Percentiles rank a stretch among this genome's conserved stretches.
phyloP scores from a whole-genome alignment of 331 rosid species.

The Dryas integrifolia region DNA sequence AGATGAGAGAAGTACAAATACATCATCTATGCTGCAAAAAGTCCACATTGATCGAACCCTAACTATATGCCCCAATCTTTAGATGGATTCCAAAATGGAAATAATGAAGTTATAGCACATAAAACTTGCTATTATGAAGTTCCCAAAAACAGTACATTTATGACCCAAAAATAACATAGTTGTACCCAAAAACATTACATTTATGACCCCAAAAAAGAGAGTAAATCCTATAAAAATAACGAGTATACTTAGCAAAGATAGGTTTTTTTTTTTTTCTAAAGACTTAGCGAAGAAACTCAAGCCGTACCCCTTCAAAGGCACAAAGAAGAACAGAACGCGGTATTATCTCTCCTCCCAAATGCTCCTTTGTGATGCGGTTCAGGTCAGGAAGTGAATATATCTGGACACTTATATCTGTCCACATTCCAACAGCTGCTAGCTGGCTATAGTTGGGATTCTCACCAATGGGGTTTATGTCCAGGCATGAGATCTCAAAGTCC shows the following conservation, averaged over 20 bases:
- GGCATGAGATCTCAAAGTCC: slow-evolving; percentile 84
- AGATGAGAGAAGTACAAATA: background rate
- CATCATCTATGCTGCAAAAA: slow-evolving; percentile 1
- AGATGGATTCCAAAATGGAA: background rate
- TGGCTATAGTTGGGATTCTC: slow-evolving; percentile 67
- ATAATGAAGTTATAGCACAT: background rate
- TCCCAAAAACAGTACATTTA: background rate
- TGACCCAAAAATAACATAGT: background rate
- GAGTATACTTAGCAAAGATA: background rate
- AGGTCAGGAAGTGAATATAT: slow-evolving; percentile 82
- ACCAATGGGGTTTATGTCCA: slow-evolving; percentile 86
- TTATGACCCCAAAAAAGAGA: background rate
- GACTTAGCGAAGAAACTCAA: slow-evolving; percentile 15
- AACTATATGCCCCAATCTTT: background rate
- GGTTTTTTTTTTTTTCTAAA: no score
- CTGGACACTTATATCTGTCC: slow-evolving; percentile 86
- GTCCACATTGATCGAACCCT: background rate
- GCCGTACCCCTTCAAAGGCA: slow-evolving; percentile 87
- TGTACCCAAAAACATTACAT: background rate
- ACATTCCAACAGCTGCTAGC: slow-evolving; percentile 94
- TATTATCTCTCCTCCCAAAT: slow-evolving; percentile 88
- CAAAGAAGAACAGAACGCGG: slow-evolving; percentile 98
- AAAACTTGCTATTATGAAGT: slow-evolving; percentile 2
- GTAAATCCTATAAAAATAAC: background rate
- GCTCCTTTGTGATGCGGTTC: slow-evolving; percentile 76